These are phyloP conservation scores for Volvox africanus DNA, from an alignment of 139 green algal genomes.

Conservation along the genomic window DNA sequence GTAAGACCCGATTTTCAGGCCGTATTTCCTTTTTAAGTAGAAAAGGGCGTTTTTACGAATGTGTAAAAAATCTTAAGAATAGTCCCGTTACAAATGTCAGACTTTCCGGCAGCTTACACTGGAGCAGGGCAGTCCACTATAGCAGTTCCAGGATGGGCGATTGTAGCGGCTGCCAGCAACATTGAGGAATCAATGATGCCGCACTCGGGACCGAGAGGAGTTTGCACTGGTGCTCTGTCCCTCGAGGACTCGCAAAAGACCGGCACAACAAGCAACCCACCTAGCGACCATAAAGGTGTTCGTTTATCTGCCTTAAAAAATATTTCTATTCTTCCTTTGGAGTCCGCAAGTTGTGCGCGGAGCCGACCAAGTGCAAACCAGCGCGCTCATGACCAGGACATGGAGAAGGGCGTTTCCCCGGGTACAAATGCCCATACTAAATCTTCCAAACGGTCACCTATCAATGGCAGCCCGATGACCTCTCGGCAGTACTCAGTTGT, in stretches of 20 bases:
- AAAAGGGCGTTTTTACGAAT: too few species aligned
- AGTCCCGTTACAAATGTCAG: too few species aligned
- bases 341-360: not conserved
- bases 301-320: not conserved
- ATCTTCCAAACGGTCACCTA: not conserved
- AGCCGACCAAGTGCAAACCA: not conserved
- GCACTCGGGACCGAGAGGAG: not conserved
- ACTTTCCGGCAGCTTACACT: too few species aligned
- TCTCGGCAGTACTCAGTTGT: not conserved
- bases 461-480: not conserved
- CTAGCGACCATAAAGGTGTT: not conserved
- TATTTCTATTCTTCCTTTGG: not conserved
- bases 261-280: not conserved
- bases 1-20: too few species aligned
- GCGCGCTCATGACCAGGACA: not conserved
- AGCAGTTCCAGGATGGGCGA: slow-evolving; percentile 9
- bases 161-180: not conserved
- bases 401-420: not conserved
- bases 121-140: not conserved
- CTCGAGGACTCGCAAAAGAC: not conserved
- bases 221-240: not conserved
- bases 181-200: not conserved
- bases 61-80: too few species aligned
- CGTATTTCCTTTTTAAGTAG: too few species aligned
- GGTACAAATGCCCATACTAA: not conserved